Evolutionary conservation across 2,329 filamentous ascomycete species (phyloP).

Genomic region (Fusarium subglutinans): DNA sequence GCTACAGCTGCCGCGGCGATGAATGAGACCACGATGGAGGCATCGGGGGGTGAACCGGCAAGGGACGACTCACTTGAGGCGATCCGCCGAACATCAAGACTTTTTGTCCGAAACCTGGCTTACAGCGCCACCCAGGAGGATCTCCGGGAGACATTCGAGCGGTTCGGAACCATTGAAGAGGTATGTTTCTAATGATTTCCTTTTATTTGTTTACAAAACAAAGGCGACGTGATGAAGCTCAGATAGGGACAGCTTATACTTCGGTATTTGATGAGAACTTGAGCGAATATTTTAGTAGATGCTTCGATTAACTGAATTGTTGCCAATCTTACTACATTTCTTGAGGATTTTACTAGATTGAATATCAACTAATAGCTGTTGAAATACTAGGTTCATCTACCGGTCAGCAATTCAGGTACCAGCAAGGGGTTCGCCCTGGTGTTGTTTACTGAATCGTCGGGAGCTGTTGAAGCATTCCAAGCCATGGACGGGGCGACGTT

Average conservation of each 20-base stretch:
- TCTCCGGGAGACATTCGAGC: constrained; percentile 74
- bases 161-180: constrained; percentile 84
- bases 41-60: constrained; percentile 41
- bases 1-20: constrained; percentile 31
- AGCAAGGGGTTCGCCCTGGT: constrained; percentile 94
- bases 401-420: constrained; percentile 74
- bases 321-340: constrained; percentile 42
- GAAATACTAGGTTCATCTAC: constrained; percentile 79
- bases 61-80: constrained; percentile 43
- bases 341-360: constrained; percentile 27
- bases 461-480: constrained; percentile 82
- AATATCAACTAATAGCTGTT: constrained; percentile 41
- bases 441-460: constrained; percentile 75
- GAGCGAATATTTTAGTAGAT: constrained; percentile 99
- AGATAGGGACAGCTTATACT: constrained; percentile 99
- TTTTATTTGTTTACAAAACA: constrained; percentile 13
- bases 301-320: constrained; percentile 83
- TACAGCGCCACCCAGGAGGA: constrained; percentile 83
- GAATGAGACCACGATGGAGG: constrained; percentile 40
- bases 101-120: constrained; percentile 90
- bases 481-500: constrained; percentile 85
- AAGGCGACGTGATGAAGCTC: constrained; percentile 86
- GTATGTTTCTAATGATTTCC: constrained; percentile 65
- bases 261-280: constrained; percentile 86
- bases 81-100: constrained; percentile 76